These are phyloP conservation scores for Ceratobasidium sp. DNA, from an alignment of 1,284 basidiomycete genomes.

Conservation along the genomic window DNA sequence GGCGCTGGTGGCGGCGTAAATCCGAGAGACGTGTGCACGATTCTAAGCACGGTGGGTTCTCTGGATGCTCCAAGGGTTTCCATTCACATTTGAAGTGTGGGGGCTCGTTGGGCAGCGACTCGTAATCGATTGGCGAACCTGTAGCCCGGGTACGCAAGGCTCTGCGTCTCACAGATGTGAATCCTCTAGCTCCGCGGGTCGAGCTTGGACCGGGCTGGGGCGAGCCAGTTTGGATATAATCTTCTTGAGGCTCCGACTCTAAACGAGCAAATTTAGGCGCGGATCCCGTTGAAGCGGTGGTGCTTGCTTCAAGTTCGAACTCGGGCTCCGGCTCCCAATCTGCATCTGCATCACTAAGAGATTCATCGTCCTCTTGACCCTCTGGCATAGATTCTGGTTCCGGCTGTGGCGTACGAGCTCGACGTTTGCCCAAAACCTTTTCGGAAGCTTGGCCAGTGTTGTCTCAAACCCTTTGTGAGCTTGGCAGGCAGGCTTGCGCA, in stretches of 20 bases:
- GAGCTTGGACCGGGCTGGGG: conserved; percentile 26
- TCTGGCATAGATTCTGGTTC: background rate
- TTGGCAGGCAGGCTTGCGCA: background rate
- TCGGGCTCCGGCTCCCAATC: conserved; percentile 34
- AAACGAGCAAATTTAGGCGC: conserved; percentile 29
- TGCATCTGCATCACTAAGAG: conserved; percentile 24
- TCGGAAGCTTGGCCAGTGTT: conserved; percentile 20
- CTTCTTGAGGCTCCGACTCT: conserved; percentile 23
- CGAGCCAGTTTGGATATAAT: background rate
- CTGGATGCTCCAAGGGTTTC: conserved; percentile 21
- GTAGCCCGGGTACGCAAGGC: conserved; percentile 15
- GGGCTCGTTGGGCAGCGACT: conserved; percentile 22
- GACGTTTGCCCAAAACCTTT: conserved; percentile 26
- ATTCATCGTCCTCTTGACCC: conserved; percentile 24
- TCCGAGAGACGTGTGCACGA: conserved; percentile 32
- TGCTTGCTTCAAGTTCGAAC: background rate
- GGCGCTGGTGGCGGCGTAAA: conserved; percentile 34
- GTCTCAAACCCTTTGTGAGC: conserved; percentile 19
- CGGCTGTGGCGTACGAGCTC: conserved; percentile 26
- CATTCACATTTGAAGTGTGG: conserved; percentile 19
- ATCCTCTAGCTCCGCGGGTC: conserved; percentile 26
- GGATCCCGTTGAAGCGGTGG: background rate
- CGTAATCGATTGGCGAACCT: conserved; percentile 14
- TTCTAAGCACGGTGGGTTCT: conserved; percentile 10
- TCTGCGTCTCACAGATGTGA: conserved; percentile 3